Conservation (phyloP, 2,329 filamentous ascomycete species). For the Pochonia chlamydosporia region DNA sequence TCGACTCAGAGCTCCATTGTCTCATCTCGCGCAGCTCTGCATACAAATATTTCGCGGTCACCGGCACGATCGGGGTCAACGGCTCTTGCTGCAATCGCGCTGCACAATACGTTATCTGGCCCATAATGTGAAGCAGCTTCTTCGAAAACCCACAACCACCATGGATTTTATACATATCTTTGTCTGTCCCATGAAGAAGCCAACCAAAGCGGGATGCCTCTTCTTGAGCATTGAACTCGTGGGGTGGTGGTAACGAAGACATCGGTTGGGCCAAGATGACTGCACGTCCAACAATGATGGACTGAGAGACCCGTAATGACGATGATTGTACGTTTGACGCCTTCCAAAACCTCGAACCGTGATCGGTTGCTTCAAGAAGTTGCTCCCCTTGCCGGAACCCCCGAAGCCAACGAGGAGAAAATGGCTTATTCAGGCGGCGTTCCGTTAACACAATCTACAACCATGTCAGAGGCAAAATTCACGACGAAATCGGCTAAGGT, state of each 20-base stretch:
- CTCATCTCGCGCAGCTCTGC: conserved; percentile 24
- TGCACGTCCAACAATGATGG: conserved; percentile 32
- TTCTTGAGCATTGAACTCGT: conserved; percentile 20
- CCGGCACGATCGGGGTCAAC: conserved; percentile 23
- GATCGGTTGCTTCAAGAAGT: conserved; percentile 28
- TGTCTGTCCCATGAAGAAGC: conserved; percentile 30
- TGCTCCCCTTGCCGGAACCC: conserved; percentile 30
- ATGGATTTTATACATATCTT: conserved; percentile 31
- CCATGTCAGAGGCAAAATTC: not conserved
- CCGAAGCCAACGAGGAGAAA: conserved; percentile 31
- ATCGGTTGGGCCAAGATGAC: conserved; percentile 35
- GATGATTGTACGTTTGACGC: conserved; percentile 26
- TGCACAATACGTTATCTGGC: conserved; percentile 31
- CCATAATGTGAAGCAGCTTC: conserved; percentile 29
- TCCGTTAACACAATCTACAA: conserved; percentile 30
- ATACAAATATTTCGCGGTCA: conserved; percentile 21
- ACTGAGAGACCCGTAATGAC: conserved; percentile 29
- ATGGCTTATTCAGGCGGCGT: conserved; percentile 25
- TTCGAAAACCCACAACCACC: conserved; percentile 37
- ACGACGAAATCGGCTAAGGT: not conserved
- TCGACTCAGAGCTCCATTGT: conserved; percentile 29
- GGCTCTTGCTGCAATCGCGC: conserved; percentile 27
- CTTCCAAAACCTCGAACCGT: conserved; percentile 30
- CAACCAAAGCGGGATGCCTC: conserved; percentile 30
- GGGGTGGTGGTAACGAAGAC: conserved; percentile 23